These are phyloP conservation scores for Peribolospora kevripleyi DNA, from an alignment of 768 basidiomycete species.

Conservation along the genomic window DNA sequence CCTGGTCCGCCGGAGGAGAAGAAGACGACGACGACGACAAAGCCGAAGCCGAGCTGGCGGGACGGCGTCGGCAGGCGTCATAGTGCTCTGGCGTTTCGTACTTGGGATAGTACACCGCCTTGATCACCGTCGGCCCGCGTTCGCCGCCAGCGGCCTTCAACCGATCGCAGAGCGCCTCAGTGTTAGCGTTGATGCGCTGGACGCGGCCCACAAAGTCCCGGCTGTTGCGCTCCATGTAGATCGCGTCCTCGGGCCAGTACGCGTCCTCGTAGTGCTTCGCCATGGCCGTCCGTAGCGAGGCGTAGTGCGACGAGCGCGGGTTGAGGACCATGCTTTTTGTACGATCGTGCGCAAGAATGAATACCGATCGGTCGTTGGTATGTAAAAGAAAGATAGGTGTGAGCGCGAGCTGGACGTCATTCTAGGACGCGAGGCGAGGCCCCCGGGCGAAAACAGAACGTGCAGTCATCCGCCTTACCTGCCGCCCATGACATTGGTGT, in stretches of 20 bases:
- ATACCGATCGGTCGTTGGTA: not conserved
- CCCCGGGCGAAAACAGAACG: not conserved
- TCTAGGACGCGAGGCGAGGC: not conserved
- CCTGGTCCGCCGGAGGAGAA: not conserved
- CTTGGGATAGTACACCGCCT: slow-evolving; percentile 74
- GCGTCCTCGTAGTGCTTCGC: slow-evolving; percentile 45
- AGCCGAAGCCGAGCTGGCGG: slow-evolving; percentile 2
- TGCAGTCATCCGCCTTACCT: slow-evolving; percentile 31
- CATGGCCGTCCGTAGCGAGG: slow-evolving; percentile 36
- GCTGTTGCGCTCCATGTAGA: slow-evolving; percentile 95
- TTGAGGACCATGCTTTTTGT: slow-evolving; percentile 55
- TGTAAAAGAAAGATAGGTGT: not conserved
- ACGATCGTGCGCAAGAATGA: not conserved
- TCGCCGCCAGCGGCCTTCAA: slow-evolving; percentile 31
- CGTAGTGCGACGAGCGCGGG: slow-evolving; percentile 46
- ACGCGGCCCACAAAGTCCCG: slow-evolving; percentile 65
- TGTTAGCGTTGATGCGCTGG: slow-evolving; percentile 49
- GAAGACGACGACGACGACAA: not conserved
- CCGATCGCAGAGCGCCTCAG: slow-evolving; percentile 58
- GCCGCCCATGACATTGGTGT: slow-evolving; percentile 91
- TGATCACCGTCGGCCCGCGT: slow-evolving; percentile 28
- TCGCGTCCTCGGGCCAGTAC: slow-evolving; percentile 74
- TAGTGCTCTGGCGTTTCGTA: slow-evolving; percentile 51
- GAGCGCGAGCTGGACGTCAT: not conserved
- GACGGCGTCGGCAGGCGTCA: slow-evolving; percentile 34